Evolutionary conservation across 306 rosid genomes (phyloP).

Genomic region (Vigna unguiculata): DNA sequence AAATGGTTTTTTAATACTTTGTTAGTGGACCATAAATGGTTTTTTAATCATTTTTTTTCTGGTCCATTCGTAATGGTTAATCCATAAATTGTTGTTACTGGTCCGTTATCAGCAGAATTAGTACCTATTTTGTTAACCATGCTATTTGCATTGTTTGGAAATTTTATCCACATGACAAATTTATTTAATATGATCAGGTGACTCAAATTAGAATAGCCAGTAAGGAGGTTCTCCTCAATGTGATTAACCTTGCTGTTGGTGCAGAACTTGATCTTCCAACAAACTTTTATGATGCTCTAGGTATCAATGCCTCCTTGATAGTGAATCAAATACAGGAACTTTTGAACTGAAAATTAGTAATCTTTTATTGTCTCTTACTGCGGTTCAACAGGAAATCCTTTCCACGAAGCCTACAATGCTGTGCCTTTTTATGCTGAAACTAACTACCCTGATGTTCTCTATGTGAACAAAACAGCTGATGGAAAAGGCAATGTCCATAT

Average conservation of each 20-base stretch:
- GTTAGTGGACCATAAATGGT: not conserved
- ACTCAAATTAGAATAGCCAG: constrained; percentile 77
- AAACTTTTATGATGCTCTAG: constrained; percentile 71
- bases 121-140: constrained; percentile 15
- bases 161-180: constrained; percentile 17
- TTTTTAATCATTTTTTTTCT: constrained; percentile 17
- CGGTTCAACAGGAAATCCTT: constrained; percentile 77
- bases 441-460: constrained; percentile 75
- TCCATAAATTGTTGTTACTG: not conserved
- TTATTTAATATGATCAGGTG: constrained; percentile 63
- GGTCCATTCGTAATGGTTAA: not conserved
- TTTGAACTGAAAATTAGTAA: constrained; percentile 43
- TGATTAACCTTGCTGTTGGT: constrained; percentile 77
- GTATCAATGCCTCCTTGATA: constrained; percentile 52
- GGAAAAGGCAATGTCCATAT: constrained; percentile 68
- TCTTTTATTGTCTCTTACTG: constrained; percentile 41
- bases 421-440: constrained; percentile 64
- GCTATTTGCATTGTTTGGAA: constrained; percentile 36
- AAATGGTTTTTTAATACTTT: constrained; percentile 1
- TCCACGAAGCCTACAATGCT: constrained; percentile 76
- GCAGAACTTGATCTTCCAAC: constrained; percentile 75
- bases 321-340: constrained; percentile 28
- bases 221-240: constrained; percentile 63
- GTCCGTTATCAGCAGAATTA: constrained; percentile 9
- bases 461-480: constrained; percentile 59